A percentile compares a stretch with the other conserved stretches of the same genome.
Conservation (phyloP, 345 rosid species). For the Sonneratia alba region DNA sequence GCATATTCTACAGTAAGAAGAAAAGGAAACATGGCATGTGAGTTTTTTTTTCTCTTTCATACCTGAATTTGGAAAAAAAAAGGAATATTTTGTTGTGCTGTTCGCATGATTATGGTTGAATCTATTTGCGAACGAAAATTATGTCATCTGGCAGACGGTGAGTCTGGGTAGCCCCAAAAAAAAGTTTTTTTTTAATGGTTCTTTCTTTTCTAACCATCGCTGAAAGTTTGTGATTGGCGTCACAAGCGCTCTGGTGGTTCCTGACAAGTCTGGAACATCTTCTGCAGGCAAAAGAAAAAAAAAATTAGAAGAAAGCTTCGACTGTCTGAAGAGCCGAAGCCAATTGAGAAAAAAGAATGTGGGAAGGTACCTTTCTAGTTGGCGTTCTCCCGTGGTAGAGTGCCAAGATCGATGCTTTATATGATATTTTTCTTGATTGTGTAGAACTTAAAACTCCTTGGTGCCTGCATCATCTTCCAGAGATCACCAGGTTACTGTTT, state of each 20-base stretch:
- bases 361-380: not conserved
- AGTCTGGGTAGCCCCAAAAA: too few relatives aligned
- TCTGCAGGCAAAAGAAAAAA: not conserved
- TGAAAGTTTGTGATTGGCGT: not conserved
- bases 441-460: not conserved
- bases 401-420: too few relatives aligned
- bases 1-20: not conserved
- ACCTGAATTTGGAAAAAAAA: not conserved
- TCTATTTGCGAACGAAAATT: not conserved
- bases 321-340: not conserved
- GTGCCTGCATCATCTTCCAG: not conserved
- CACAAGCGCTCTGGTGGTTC: not conserved
- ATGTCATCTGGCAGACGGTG: not conserved
- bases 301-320: not conserved
- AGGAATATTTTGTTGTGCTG: not conserved
- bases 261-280: not conserved
- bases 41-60: not conserved
- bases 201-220: not conserved
- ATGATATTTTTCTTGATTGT: not conserved
- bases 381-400: too few relatives aligned
- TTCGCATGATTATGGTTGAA: not conserved
- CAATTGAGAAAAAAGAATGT: not conserved
- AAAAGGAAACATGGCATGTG: not conserved
- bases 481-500: not conserved
- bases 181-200: too few relatives aligned